phyloP scores from a whole-genome alignment of 768 basidiomycete genomes.

The Amanita fuliginea region DNA sequence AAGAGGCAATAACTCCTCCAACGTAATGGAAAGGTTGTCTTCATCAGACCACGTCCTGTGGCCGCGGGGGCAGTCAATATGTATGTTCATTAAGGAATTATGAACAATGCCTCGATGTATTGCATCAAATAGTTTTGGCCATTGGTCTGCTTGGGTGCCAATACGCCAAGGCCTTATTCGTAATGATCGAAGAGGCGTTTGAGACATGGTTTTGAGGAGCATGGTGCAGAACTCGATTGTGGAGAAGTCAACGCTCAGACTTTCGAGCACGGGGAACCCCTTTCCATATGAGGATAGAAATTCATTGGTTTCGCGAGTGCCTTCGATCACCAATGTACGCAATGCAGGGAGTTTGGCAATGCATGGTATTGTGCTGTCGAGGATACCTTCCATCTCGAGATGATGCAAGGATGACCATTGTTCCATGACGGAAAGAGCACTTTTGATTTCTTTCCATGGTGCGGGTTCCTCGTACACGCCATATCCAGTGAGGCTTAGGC shows the following conservation, averaged over 20 bases:
- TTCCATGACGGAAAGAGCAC: background rate
- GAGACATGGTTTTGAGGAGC: background rate
- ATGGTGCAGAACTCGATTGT: background rate
- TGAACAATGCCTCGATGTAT: background rate
- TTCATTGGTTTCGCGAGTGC: background rate
- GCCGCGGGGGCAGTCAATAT: background rate
- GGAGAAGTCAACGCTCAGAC: background rate
- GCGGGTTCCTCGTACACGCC: no score
- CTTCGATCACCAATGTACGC: background rate
- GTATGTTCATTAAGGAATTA: background rate
- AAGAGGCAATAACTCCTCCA: background rate
- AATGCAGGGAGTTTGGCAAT: background rate
- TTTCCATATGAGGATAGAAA: background rate
- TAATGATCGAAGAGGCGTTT: background rate
- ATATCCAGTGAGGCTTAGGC: background rate
- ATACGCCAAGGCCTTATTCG: background rate
- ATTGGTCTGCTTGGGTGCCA: no score
- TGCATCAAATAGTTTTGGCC: background rate
- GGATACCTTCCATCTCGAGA: background rate
- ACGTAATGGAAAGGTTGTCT: background rate
- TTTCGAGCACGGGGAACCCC: background rate
- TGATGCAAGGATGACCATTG: background rate
- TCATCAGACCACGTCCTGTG: no score
- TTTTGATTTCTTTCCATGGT: background rate
- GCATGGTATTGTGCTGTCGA: background rate